Base-by-base conservation (phyloP, 371 early-diverging fungal genomes). In the Rhizopus arrhizus region DNA sequence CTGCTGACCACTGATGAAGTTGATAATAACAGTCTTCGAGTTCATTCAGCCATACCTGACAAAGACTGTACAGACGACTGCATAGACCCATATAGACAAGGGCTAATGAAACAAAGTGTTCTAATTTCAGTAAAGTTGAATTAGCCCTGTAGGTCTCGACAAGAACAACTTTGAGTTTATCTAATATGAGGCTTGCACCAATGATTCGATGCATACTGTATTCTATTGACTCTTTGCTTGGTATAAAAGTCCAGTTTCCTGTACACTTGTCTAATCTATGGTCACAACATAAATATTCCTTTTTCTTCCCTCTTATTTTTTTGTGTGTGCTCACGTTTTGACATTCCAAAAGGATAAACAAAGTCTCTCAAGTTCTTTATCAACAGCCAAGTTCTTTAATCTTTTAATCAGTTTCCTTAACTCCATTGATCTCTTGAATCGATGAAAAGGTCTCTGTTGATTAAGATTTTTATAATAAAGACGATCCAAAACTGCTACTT, bases 161-260 rank as follows among this genome's bases (percentile, higher is more conserved):
- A 10, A 72, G 28, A 2, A 60, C 55, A 1, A 70, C 48, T 56
- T 74, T 74, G 9, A 72, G 50, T 34, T 75, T 78, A 40, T 78
- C 79, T 3, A 78, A 51, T 32, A 78, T 7, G 28, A 78, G 38
- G 0, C 69, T 59, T 3, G 74, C 67, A 0, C 72, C 61, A 52
- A 73, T 73, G 15, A 78, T 16, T 48, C 72, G 61, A 50, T 73
- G 79, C 67, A 75, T 64, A 10, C 70, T 69, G 55, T 73, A 75
- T 51, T 78, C 69, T 7, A 68, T 61, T 13, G 70, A 68, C 41
- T 78, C 75, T 58, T 65, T 66, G 10, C 58, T 69, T 5, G 79
- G 79, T 36, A 72, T 72, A 58, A 51, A 73, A 28, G 64, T 66
- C 68, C 66, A 68, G 16, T 55, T 60, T 29, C 66, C 62, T 48